These are phyloP conservation scores for Tricholoma sp. DNA, from an alignment of 768 basidiomycete species.

Conservation along the genomic window DNA sequence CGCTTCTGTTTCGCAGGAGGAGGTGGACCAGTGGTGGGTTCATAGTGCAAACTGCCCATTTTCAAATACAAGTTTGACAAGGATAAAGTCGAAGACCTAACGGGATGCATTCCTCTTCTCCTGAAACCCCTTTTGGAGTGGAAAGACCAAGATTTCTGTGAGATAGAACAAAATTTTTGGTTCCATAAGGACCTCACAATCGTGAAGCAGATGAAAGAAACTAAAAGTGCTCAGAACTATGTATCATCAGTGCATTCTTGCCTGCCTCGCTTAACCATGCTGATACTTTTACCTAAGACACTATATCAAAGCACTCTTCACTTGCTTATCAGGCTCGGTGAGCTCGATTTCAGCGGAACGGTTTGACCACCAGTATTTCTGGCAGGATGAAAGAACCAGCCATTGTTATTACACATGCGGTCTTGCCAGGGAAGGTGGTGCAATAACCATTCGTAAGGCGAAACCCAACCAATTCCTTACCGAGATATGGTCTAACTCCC, in stretches of 20 bases:
- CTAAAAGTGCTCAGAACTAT: neutral
- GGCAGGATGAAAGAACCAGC: neutral
- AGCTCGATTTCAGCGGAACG: neutral
- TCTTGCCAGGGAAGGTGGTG: neutral
- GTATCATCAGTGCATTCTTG: neutral
- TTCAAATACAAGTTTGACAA: neutral
- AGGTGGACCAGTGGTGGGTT: neutral
- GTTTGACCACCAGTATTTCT: neutral
- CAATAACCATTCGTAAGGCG: neutral
- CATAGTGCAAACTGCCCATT: neutral
- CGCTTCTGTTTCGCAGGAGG: neutral
- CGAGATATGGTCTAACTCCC: neutral
- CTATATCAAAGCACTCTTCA: neutral
- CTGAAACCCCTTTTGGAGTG: neutral
- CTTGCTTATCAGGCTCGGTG: neutral
- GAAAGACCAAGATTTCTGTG: neutral
- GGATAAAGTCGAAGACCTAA: neutral
- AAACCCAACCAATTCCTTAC: neutral
- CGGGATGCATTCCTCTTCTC: neutral
- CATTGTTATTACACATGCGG: neutral
- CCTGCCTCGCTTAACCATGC: neutral
- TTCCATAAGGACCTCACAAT: neutral
- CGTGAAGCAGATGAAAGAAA: neutral
- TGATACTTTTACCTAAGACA: neutral
- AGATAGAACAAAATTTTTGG: neutral